phyloP scores from a whole-genome alignment of 495 filamentous ascomycete genomes.

The Parmelia sp. region DNA sequence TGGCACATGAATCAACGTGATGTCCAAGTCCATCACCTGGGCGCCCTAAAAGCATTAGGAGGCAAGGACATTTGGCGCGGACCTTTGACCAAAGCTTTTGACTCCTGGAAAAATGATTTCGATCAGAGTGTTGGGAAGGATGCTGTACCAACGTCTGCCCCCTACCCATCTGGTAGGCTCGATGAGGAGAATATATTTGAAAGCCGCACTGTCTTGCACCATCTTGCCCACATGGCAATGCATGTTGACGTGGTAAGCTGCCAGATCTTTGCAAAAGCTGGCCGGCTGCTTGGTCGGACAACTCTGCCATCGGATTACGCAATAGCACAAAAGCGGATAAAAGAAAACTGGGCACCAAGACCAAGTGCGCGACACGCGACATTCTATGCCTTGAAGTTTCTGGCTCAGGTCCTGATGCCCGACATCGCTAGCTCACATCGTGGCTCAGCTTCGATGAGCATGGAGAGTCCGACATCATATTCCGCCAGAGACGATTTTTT shows the following conservation, averaged over 20 bases:
- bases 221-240: constrained; percentile 95
- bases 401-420: constrained; percentile 69
- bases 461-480: constrained; percentile 43
- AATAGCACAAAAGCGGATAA: constrained; percentile 78
- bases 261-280: constrained; percentile 88
- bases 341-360: constrained; percentile 82
- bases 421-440: constrained; percentile 35
- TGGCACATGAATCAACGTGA: constrained; percentile 99
- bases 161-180: constrained; percentile 36
- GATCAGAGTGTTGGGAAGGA: constrained; percentile 68
- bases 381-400: constrained; percentile 86
- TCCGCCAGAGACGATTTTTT: constrained; percentile 84
- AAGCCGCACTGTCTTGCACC: constrained; percentile 80
- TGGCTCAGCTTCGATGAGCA: constrained; percentile 30
- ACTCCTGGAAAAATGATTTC: constrained; percentile 92
- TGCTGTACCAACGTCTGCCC: constrained; percentile 33
- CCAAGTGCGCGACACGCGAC: constrained; percentile 88
- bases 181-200: constrained; percentile 80
- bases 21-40: constrained; percentile 84
- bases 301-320: constrained; percentile 77
- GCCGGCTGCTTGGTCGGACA: constrained; percentile 74
- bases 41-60: constrained; percentile 70
- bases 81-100: constrained; percentile 80
- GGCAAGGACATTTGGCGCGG: constrained; percentile 90
- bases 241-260: constrained; percentile 97